Percentiles rank a stretch among this genome's conserved stretches.
phyloP scores from a whole-genome alignment of 192 early-diverging fungal genomes.

The Pilobolus umbonatus region DNA sequence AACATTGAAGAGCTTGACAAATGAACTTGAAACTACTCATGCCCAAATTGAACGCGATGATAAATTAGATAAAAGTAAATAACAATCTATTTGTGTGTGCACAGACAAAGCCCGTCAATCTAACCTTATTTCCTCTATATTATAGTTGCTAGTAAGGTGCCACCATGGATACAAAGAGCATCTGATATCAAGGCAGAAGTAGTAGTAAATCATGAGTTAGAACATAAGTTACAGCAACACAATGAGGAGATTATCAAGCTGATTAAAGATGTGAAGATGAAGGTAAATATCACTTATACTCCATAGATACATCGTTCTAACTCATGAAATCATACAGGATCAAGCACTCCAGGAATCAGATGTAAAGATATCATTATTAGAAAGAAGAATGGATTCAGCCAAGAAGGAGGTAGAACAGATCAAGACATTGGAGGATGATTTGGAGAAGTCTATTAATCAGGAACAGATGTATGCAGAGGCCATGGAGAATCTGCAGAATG shows the following conservation, averaged over 20 bases:
- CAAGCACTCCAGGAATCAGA: slow-evolving; percentile 68
- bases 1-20: slow-evolving; percentile 39
- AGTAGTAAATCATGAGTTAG: slow-evolving; percentile 74
- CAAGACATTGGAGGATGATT: slow-evolving; percentile 49
- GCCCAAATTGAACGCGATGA: slow-evolving; percentile 46
- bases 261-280: slow-evolving; percentile 70
- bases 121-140: background rate
- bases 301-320: background rate
- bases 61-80: slow-evolving; percentile 47
- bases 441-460: slow-evolving; percentile 54
- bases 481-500: slow-evolving; percentile 60
- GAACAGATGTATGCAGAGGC: slow-evolving; percentile 70
- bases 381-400: slow-evolving; percentile 67
- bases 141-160: slow-evolving; percentile 41
- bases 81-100: too few relatives aligned
- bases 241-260: slow-evolving; percentile 79
- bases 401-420: slow-evolving; percentile 65
- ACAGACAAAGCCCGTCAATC: too few relatives aligned
- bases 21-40: slow-evolving; percentile 41
- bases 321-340: slow-evolving; percentile 44
- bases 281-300: slow-evolving; percentile 35
- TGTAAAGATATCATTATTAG: slow-evolving; percentile 78
- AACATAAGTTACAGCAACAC: slow-evolving; percentile 67
- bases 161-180: slow-evolving; percentile 81
- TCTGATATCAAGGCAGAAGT: slow-evolving; percentile 73